Conservation (phyloP, 2,329 filamentous ascomycete species). For the Botrytis aclada region DNA sequence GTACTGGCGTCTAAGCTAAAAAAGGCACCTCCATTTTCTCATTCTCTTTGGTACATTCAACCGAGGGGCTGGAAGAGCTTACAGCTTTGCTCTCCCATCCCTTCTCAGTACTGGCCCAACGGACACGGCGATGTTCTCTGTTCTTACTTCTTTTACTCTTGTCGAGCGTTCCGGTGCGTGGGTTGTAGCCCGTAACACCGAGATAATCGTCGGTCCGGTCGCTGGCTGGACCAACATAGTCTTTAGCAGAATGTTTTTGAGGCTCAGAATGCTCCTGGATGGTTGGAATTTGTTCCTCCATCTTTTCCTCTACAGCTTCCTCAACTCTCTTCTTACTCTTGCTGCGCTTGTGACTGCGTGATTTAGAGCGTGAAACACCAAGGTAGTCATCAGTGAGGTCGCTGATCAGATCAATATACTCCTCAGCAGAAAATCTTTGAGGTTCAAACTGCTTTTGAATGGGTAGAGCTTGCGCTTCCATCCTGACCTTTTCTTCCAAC, state of each 20-base stretch:
- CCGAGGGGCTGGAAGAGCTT: background rate
- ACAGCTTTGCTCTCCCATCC: background rate
- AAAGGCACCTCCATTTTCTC: background rate
- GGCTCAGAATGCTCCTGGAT: background rate
- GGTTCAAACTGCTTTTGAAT: background rate
- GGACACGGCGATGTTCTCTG: background rate
- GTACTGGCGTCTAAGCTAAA: background rate
- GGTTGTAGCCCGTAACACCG: slow-evolving; percentile 19
- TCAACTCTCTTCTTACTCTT: background rate
- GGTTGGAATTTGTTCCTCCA: background rate
- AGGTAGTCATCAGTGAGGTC: background rate
- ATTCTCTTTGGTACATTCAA: background rate
- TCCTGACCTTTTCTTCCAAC: background rate
- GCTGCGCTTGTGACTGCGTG: background rate
- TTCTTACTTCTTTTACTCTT: background rate
- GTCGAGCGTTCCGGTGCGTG: slow-evolving; percentile 17
- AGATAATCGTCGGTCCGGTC: slow-evolving; percentile 8
- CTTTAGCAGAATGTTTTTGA: background rate
- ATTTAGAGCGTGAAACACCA: background rate
- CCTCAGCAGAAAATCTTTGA: background rate
- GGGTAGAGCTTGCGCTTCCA: background rate
- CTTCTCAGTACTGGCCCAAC: background rate
- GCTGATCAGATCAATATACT: background rate
- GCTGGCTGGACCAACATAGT: background rate
- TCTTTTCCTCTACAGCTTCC: background rate